These are phyloP conservation scores for Pseudisothecium myosuroides DNA, from an alignment of 225 moss, liverwort and hornwort genomes.

Conservation along the genomic window DNA sequence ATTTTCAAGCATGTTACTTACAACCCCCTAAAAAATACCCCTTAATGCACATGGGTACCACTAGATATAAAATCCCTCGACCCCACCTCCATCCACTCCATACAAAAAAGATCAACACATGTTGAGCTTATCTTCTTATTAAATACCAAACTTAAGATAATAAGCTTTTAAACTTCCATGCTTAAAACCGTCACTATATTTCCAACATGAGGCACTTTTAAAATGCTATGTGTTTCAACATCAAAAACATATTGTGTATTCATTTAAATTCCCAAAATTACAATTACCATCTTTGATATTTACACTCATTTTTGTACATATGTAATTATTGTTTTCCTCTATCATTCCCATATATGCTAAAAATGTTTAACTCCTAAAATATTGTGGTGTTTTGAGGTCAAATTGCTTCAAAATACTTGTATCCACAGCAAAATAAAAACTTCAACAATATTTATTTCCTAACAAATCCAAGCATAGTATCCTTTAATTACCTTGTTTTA, in stretches of 20 bases:
- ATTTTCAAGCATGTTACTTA: not conserved
- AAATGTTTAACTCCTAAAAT: not conserved
- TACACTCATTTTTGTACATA: not conserved
- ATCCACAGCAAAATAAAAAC: not conserved
- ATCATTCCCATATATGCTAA: not conserved
- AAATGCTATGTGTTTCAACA: not conserved
- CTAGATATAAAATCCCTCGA: too few relatives aligned
- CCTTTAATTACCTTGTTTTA: not conserved
- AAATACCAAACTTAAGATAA: not conserved
- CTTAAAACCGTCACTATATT: too few relatives aligned
- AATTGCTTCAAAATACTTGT: not conserved
- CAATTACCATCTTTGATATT: not conserved
- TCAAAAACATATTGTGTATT: not conserved
- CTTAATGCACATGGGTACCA: not conserved
- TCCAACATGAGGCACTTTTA: too few relatives aligned
- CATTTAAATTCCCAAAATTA: not conserved
- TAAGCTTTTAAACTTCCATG: not conserved
- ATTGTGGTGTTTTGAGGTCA: not conserved
- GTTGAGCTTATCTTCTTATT: not conserved
- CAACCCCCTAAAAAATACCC: too few relatives aligned
- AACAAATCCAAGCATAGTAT: not conserved
- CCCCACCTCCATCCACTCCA: accelerated
- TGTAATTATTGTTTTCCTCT: too few relatives aligned
- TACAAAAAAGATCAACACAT: not conserved
- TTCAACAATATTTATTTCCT: not conserved